Conservation (phyloP, 164 flowering plant species). For the Vitis rupestris region DNA sequence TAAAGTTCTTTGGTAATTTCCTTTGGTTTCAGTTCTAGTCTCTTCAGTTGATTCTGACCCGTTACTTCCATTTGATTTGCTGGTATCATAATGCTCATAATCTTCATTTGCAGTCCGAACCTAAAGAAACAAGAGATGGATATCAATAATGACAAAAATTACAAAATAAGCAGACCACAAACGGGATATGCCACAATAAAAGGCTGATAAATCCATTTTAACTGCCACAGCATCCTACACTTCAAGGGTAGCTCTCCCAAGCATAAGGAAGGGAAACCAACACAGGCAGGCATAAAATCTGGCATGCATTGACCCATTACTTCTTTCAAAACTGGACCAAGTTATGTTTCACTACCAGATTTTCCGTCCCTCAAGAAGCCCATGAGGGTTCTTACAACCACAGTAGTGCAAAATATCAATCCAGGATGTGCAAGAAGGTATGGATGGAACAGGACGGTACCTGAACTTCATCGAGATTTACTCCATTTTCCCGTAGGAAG, state of each 20-base stretch:
- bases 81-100: constrained; percentile 47
- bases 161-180: not conserved
- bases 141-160: not conserved
- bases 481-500: constrained; percentile 65
- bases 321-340: not conserved
- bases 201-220: not conserved
- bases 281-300: too few species aligned
- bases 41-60: constrained; percentile 22
- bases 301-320: not conserved
- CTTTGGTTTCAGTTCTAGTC: constrained; percentile 19
- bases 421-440: not conserved
- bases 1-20: constrained; percentile 56
- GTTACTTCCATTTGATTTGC: constrained; percentile 12
- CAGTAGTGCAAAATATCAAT: too few species aligned
- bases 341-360: not conserved
- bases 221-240: not conserved
- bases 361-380: not conserved
- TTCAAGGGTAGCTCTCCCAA: not conserved
- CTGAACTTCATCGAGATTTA: constrained; percentile 60
- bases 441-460: constrained; percentile 22
- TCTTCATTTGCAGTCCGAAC: constrained; percentile 53
- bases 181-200: not conserved
- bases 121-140: constrained; percentile 27
- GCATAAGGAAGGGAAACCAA: not conserved
- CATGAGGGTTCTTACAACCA: too few species aligned